Evolutionary conservation across 768 basidiomycete species (phyloP).

Genomic region (Mycena metata): DNA sequence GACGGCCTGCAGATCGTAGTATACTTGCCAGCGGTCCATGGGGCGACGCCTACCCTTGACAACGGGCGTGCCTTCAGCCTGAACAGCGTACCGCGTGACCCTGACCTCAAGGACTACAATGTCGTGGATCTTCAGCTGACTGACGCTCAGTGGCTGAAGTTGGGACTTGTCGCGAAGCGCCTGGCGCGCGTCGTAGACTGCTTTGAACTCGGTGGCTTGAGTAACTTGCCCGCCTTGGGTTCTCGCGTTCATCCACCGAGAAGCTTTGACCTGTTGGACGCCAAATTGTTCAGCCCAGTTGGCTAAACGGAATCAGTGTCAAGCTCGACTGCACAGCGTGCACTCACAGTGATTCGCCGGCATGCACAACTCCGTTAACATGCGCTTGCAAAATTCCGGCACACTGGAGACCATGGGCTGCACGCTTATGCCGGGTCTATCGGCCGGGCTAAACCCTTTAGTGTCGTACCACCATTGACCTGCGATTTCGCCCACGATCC

Average conservation of each 20-base stretch:
- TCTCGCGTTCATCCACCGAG: not conserved
- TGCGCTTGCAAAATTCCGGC: not conserved
- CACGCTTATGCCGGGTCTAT: not conserved
- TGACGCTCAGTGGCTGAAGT: not conserved
- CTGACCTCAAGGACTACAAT: not conserved
- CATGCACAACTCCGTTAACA: not conserved
- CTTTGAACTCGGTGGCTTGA: not conserved
- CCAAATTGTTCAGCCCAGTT: not conserved
- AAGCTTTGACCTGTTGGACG: not conserved
- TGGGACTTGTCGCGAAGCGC: not conserved
- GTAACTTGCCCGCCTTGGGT: not conserved
- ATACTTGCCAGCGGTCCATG: slow-evolving; percentile 6
- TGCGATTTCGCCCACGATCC: not conserved
- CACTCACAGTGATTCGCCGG: not conserved
- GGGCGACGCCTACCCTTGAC: not conserved
- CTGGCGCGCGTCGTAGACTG: not conserved
- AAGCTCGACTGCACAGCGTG: no score
- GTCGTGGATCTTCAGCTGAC: not conserved
- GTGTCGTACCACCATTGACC: not conserved
- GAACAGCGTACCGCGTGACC: not conserved
- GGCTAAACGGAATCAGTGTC: not conserved
- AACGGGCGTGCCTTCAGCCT: not conserved
- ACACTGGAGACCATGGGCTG: not conserved
- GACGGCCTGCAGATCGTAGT: slow-evolving; percentile 8
- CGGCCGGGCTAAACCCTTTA: not conserved